Evolutionary conservation across 148 eudicot species (phyloP), one percentile per base, ranked within the genome.

Genomic region (Rhododendron kiyosumense): DNA sequence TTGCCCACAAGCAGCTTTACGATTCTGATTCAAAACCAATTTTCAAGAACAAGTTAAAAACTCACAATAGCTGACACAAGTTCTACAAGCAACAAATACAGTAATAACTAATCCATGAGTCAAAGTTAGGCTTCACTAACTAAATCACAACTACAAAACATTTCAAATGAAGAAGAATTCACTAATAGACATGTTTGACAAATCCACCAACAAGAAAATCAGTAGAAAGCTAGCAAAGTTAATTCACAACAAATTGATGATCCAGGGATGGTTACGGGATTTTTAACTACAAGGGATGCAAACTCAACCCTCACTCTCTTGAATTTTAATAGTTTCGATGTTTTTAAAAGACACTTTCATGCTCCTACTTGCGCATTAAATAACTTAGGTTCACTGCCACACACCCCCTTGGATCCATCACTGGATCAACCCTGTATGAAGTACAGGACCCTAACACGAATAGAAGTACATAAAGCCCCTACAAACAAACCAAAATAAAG

Each of bases 1-100:
- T 79, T 90, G 88, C 77, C 98, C 98, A 88, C 94, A 91, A 57
- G 89, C 89, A 67, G 92, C 88, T 89, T 94, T 94, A 54, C 93
- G 92, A 75, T 94, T 94, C 98, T 95, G 89, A 86, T 83, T n/a
- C 48, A 82, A 69, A 30, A 86, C 61, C n/a, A 86, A 28, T 15
- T 52, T 30, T 14, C 6, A 34, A 36, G 9, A 75, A 36, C 54
- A 75, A 67, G 84, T 87, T 80, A 87, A 78, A 1, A 63, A 65
- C 11, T 54, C n/a, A 78, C 34, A 41, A 51, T 28, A 74, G 63
- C 85, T 32, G 20, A 73, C 28, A 17, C 76, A 80, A n/a, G 32
- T 15, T 30, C 82, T 49, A 80, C 32, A 52, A 54, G 85, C n/a
- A 46, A 67, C 78, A 8, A 26, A 48, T 3, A 81, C 30, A 4